These are phyloP conservation scores for Trypanosoma platydactyli DNA, from an alignment of 208 protist species.

Conservation along the genomic window DNA sequence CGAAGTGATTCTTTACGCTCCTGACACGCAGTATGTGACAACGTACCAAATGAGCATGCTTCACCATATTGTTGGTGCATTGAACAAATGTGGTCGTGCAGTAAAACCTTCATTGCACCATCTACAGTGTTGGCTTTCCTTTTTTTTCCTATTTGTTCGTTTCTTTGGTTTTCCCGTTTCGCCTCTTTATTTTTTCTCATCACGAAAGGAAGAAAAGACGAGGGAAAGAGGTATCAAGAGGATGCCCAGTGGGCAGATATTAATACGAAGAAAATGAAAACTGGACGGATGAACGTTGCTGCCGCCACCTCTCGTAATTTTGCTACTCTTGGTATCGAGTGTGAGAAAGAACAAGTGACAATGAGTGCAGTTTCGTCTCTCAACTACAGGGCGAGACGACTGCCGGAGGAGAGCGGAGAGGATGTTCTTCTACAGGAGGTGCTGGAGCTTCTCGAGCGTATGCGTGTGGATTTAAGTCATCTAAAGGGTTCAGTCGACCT, in stretches of 20 bases:
- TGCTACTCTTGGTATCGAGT: neutral
- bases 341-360: neutral
- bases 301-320: too few species aligned
- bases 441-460: conserved; percentile 25
- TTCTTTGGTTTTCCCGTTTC: neutral
- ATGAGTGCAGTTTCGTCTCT: neutral
- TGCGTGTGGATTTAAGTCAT: conserved; percentile 32
- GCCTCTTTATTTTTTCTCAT: neutral
- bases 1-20: neutral
- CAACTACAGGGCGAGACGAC: conserved; percentile 10
- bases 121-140: neutral
- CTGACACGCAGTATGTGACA: neutral
- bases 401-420: conserved; percentile 8
- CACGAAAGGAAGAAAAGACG: too few species aligned
- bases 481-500: conserved; percentile 25
- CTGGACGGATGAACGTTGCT: neutral
- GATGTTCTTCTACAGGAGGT: conserved; percentile 25
- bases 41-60: neutral
- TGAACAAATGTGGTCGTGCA: too few species aligned
- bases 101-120: neutral
- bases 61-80: too few species aligned
- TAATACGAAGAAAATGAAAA: neutral
- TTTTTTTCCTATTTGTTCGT: neutral
- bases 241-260: too few species aligned
- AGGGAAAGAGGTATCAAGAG: too few species aligned